Conservation (phyloP, 805 yeast species). For the Lipomyces sp. region DNA sequence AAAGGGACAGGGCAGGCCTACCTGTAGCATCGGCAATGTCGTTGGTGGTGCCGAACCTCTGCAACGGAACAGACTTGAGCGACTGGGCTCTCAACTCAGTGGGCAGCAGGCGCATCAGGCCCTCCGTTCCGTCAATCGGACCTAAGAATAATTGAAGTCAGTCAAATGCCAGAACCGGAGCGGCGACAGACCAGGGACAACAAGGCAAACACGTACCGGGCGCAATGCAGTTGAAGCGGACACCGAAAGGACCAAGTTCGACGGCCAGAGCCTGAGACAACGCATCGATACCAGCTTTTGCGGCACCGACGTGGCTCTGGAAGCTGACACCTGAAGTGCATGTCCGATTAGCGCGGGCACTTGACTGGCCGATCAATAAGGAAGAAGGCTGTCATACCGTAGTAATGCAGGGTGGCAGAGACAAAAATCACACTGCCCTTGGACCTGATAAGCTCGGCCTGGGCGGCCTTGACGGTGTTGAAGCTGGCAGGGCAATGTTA, state of each 20-base stretch:
- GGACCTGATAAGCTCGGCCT: slow-evolving; percentile 57
- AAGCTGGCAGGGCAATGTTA: slow-evolving; percentile 27
- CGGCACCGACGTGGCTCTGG: slow-evolving; percentile 89
- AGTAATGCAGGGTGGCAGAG: slow-evolving; percentile 84
- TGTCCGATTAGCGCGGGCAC: background rate
- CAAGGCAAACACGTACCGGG: slow-evolving; percentile 55
- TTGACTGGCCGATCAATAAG: background rate
- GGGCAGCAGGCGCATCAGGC: slow-evolving; percentile 60
- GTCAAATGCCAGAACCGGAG: background rate
- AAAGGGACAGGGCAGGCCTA: background rate
- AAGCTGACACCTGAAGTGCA: slow-evolving; percentile 54
- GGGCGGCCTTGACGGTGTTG: slow-evolving; percentile 83
- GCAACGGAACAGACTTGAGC: slow-evolving; percentile 51
- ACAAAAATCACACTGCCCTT: slow-evolving; percentile 71
- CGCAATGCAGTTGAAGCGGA: slow-evolving; percentile 79
- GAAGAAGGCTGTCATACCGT: slow-evolving; percentile 45
- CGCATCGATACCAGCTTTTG: slow-evolving; percentile 94
- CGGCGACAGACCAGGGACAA: background rate
- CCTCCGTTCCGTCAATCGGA: slow-evolving; percentile 82
- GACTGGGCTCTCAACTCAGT: slow-evolving; percentile 44
- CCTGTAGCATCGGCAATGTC: slow-evolving; percentile 84
- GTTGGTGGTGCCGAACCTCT: slow-evolving; percentile 53
- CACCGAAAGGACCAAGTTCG: slow-evolving; percentile 86
- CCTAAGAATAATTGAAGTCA: background rate
- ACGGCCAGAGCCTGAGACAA: slow-evolving; percentile 79